These are phyloP conservation scores for Naganishia onofrii DNA, from an alignment of 768 basidiomycete species.

Conservation along the genomic window DNA sequence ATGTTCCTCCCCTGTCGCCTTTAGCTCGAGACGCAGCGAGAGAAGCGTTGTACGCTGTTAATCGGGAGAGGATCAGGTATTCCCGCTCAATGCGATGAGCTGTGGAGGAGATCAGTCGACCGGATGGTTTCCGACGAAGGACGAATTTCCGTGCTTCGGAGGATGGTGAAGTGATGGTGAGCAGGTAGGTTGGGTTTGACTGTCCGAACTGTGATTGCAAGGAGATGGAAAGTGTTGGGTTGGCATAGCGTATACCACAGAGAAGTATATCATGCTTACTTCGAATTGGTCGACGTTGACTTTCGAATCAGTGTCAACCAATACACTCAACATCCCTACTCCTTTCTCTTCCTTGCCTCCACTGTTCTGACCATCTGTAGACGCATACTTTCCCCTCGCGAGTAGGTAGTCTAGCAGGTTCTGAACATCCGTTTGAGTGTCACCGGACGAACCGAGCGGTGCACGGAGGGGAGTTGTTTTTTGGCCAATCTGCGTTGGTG, in stretches of 20 bases:
- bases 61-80: slow-evolving; percentile 71
- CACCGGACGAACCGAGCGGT: slow-evolving; percentile 13
- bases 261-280: slow-evolving; percentile 55
- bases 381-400: slow-evolving; percentile 1
- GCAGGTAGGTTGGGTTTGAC: slow-evolving; percentile 96
- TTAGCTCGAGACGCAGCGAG: slow-evolving; percentile 56
- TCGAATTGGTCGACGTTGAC: slow-evolving; percentile 89
- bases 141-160: slow-evolving; percentile 57
- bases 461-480: slow-evolving; percentile 17
- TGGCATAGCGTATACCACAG: background rate
- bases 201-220: slow-evolving; percentile 68
- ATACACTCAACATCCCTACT: background rate
- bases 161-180: slow-evolving; percentile 55
- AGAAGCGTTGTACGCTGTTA: slow-evolving; percentile 69
- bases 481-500: slow-evolving; percentile 21
- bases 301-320: slow-evolving; percentile 55
- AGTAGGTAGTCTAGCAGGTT: slow-evolving; percentile 57
- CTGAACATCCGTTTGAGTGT: background rate
- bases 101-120: slow-evolving; percentile 78
- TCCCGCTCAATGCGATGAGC: slow-evolving; percentile 96
- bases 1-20: slow-evolving; percentile 31
- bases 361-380: background rate
- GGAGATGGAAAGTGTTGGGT: slow-evolving; percentile 6
- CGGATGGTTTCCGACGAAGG: slow-evolving; percentile 87
- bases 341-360: background rate